Evolutionary conservation across 768 basidiomycete genomes (phyloP), one percentile per base, ranked within the genome.

Genomic region (Flagelloscypha sp.): DNA sequence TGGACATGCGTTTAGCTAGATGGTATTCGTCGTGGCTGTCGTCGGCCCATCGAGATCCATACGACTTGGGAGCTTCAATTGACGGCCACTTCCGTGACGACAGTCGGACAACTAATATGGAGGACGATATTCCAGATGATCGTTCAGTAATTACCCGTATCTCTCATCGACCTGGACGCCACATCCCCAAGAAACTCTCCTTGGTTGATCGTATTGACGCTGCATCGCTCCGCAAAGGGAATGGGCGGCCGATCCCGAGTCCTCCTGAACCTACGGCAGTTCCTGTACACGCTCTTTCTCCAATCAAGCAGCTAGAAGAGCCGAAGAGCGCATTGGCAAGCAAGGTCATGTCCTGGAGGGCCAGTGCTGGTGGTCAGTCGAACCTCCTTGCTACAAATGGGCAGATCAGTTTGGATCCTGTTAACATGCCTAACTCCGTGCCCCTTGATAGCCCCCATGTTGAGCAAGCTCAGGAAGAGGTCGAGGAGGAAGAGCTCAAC

Each of bases 21-120:
- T 93, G 89, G 89, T 84, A 78, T 47, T 60, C 74, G 12, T 59
- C 75, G 0, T 94, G 85, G 84, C 41, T 77, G 15, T 62, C 69
- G 1, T 63, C 69, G n/a, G 53, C 70, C 36, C 56, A 60, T 13
- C 44, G 58, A 35, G 58, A 67, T 5, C 67, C 70, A 21, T n/a
- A n/a, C n/a, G n/a, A n/a, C n/a, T n/a, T n/a, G n/a, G n/a, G n/a
- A n/a, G n/a, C n/a, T n/a, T 67, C 68, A 2, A 35, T 70, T 15
- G n/a, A n/a, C n/a, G 61, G 61, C 11, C 78, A 79, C 47, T 66
- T 60, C 53, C 66, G 67, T n/a, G 66, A 53, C 15, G 76, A 74
- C 21, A 80, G 72, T 54, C 62, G 68, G 44, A 65, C 66, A 16
- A 68, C 67, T 0, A 56, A 58, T 13, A 52, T 53, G 3, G 55